phyloP scores from a whole-genome alignment of 768 basidiomycete species.

The Mycena rosella region DNA sequence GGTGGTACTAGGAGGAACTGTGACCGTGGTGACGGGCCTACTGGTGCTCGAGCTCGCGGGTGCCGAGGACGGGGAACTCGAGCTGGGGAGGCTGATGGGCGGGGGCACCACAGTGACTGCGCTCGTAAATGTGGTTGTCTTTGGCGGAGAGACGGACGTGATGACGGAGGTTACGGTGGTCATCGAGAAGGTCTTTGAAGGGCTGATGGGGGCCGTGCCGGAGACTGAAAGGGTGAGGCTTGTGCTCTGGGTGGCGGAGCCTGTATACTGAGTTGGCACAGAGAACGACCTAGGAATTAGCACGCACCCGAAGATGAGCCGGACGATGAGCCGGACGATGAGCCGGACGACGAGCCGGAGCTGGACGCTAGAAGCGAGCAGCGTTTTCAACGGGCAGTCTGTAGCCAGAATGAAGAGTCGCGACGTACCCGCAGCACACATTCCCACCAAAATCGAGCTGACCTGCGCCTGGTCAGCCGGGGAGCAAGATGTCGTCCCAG shows the following conservation, averaged over 20 bases:
- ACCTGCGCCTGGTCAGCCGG: slow-evolving; percentile 12
- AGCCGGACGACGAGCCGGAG: not conserved
- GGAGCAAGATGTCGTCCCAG: slow-evolving; percentile 16
- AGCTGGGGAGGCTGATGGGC: not conserved
- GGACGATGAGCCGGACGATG: not conserved
- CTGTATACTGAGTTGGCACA: not conserved
- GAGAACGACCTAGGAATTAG: too few species aligned
- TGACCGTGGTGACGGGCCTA: not conserved
- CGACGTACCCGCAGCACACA: slow-evolving; percentile 22
- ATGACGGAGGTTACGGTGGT: not conserved
- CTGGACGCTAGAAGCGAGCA: not conserved
- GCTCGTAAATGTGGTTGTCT: not conserved
- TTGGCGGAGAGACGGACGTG: not conserved
- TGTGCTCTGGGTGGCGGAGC: too few species aligned
- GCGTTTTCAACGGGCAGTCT: not conserved
- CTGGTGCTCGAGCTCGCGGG: not conserved
- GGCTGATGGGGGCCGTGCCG: not conserved
- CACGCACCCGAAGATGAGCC: not conserved
- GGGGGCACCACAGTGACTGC: not conserved
- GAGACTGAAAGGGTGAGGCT: not conserved
- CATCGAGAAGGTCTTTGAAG: not conserved
- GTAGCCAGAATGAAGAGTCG: not conserved
- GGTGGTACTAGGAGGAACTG: not conserved
- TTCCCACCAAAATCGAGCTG: not conserved
- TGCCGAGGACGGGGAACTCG: not conserved